Conservation (phyloP, 2,329 filamentous ascomycete genomes). For the Claviceps purpurea region DNA sequence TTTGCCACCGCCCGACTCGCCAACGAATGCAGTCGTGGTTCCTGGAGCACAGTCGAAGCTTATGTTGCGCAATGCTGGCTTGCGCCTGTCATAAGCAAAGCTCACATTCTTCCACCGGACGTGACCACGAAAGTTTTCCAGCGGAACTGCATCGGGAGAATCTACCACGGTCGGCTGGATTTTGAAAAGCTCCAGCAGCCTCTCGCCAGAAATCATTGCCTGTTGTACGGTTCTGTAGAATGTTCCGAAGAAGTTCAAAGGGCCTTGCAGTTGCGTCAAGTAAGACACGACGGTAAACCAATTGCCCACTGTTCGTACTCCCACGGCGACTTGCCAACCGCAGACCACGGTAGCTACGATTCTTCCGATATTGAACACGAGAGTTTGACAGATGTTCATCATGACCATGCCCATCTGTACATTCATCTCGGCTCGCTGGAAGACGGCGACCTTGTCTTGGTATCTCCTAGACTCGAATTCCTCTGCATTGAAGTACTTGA, state of each 20-base stretch:
- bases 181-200: slow-evolving; percentile 90
- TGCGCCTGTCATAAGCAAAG: slow-evolving; percentile 80
- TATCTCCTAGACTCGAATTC: slow-evolving; percentile 66
- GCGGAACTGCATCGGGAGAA: slow-evolving; percentile 45
- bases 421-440: slow-evolving; percentile 61
- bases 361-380: slow-evolving; percentile 67
- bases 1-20: slow-evolving; percentile 93
- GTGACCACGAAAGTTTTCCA: slow-evolving; percentile 62
- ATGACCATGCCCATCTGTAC: slow-evolving; percentile 64
- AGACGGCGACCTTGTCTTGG: slow-evolving; percentile 53
- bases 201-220: slow-evolving; percentile 93
- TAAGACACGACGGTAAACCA: slow-evolving; percentile 66
- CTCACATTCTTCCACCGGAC: slow-evolving; percentile 80
- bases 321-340: slow-evolving; percentile 62
- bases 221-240: slow-evolving; percentile 95
- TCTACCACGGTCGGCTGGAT: slow-evolving; percentile 88
- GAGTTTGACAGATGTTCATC: slow-evolving; percentile 70
- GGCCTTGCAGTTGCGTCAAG: slow-evolving; percentile 66
- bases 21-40: slow-evolving; percentile 89
- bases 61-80: slow-evolving; percentile 70
- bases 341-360: slow-evolving; percentile 59
- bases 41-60: slow-evolving; percentile 78
- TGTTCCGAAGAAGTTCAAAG: slow-evolving; percentile 79
- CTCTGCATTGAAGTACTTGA: slow-evolving; percentile 84
- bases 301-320: slow-evolving; percentile 50